phyloP scores from a whole-genome alignment of 768 basidiomycete species.

The Suillus bovinus region DNA sequence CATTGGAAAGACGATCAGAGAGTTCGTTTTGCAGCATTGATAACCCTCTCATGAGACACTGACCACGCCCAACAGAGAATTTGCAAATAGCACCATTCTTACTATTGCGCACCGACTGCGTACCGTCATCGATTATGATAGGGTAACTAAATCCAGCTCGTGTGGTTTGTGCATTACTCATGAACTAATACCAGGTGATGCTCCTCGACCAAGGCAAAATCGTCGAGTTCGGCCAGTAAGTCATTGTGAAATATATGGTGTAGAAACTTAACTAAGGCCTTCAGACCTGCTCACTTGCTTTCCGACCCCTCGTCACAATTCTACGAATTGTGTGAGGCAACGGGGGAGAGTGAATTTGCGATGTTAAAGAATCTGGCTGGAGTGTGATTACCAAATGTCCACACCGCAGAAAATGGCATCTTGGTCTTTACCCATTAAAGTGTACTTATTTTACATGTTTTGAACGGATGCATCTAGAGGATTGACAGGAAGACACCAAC shows the following conservation, averaged over 20 bases:
- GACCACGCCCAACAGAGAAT: conserved; percentile 49
- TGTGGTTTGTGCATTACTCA: conserved; percentile 15
- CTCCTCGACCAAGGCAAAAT: conserved; percentile 78
- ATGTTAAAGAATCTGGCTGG: conserved; percentile 69
- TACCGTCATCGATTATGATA: conserved; percentile 83
- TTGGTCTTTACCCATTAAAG: conserved; percentile 4
- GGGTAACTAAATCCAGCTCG: conserved; percentile 44
- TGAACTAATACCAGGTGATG: conserved; percentile 57
- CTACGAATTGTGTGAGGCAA: conserved; percentile 68
- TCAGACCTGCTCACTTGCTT: conserved; percentile 55
- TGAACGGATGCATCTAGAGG: not conserved
- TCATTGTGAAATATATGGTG: not conserved
- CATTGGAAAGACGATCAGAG: conserved; percentile 78
- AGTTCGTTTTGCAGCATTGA: conserved; percentile 44
- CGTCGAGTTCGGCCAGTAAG: conserved; percentile 67
- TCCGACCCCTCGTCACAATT: conserved; percentile 60
- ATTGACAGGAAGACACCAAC: not conserved
- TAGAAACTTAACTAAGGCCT: not conserved
- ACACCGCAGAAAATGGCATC: conserved; percentile 27
- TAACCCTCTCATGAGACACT: not conserved
- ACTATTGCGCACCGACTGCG: conserved; percentile 82
- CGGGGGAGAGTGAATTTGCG: conserved; percentile 70
- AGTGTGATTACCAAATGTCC: conserved; percentile 6
- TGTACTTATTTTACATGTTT: not conserved
- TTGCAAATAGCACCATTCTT: conserved; percentile 77